Evolutionary conservation across 306 rosid genomes (phyloP).

Genomic region (Trifolium repens): DNA sequence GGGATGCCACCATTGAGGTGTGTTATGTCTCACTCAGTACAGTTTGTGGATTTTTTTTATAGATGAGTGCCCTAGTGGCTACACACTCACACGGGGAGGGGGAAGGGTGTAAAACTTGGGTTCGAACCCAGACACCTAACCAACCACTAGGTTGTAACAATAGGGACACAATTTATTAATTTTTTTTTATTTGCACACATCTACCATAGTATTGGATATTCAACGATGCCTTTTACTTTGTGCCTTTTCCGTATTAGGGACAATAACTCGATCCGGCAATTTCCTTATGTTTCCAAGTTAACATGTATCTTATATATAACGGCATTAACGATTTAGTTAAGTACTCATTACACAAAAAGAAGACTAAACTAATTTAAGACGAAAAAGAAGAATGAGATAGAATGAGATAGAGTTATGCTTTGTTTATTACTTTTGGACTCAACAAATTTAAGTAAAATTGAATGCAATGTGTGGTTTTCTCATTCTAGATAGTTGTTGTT

Average conservation of each 20-base stretch:
- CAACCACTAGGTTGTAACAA: too few relatives aligned
- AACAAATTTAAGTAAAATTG: conserved; percentile 27
- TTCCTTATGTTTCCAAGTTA: not conserved
- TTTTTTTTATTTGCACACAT: too few relatives aligned
- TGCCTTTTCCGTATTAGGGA: not conserved
- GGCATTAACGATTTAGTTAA: not conserved
- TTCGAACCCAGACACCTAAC: too few relatives aligned
- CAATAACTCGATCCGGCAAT: not conserved
- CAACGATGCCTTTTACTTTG: too few relatives aligned
- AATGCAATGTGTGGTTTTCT: conserved; percentile 14
- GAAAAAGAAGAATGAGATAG: conserved; percentile 19
- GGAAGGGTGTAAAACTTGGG: too few relatives aligned
- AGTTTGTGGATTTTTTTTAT: conserved; percentile 1
- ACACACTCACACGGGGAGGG: too few relatives aligned
- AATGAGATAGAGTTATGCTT: conserved; percentile 28
- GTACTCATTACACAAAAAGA: not conserved
- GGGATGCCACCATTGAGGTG: conserved; percentile 72
- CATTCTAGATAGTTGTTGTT: conserved; percentile 29
- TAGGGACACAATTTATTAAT: too few relatives aligned
- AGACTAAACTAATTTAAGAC: not conserved
- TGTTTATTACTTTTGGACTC: not conserved
- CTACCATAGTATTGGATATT: too few relatives aligned
- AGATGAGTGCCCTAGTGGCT: too few relatives aligned
- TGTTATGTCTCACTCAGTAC: conserved; percentile 30
- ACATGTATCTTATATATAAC: not conserved